Base-by-base conservation (phyloP, 2,329 filamentous ascomycete species). In the Alternaria panax region DNA sequence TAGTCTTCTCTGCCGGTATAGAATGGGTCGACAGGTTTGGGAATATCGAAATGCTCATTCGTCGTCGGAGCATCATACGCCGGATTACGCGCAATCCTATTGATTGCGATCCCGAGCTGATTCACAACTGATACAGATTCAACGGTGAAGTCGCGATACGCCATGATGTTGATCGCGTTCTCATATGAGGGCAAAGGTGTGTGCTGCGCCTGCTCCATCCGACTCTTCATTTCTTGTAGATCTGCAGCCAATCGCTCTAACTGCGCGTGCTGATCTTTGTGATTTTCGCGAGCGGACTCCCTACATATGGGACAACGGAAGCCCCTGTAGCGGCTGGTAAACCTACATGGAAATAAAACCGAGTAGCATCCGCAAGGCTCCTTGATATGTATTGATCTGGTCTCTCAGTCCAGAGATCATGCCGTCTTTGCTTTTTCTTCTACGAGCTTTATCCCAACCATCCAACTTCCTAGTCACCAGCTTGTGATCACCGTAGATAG, bases 1-100 rank as follows among this genome's bases (percentile, higher is more conserved):
- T 54, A 25, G 11, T 46, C 51, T 27, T 36, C 51, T 18, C 51
- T 41, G 20, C 41, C 51, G 38, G 41, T 45, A 46, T 54, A 54
- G 20, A 45, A 46, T n/a, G 51, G 41, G 20, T 54, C 51, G 28
- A 54, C 51, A 20, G 51, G 40, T n/a, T 54, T 54, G 6, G 51
- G 51, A 27, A 46, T 54, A 38, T 45, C 41, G n/a, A 54, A 54
- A 38, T 54, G 51, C 20, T 54, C 41, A 30, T 54, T 54, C 16
- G 28, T 46, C 28, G 38, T 22, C 28, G 41, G 12, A n/a, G 14
- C 11, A n/a, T 46, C 16, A 22, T 28, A 28, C 6, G 16, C 16
- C 9, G 41, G 5, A n/a, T 46, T 54, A 2, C 20, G 27, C 4
- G 40, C 40, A 46, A 45, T 46, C 6, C 28, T 46, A n/a, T 24